These are phyloP conservation scores for Ganoderma meredithae DNA, from an alignment of 1,284 basidiomycete species.

Conservation along the genomic window DNA sequence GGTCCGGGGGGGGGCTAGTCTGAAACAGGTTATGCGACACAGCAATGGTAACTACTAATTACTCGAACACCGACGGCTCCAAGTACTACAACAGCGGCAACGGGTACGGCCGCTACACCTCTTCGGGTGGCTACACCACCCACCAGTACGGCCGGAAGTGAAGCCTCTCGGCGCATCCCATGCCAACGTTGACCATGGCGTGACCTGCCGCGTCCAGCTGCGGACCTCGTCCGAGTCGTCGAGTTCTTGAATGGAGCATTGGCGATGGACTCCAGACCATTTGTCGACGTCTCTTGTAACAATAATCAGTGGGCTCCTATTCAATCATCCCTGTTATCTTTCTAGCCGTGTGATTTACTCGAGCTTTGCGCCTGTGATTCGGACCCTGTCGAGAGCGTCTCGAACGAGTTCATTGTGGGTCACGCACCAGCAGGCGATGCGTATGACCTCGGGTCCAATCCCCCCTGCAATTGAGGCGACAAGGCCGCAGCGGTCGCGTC, in stretches of 20 bases:
- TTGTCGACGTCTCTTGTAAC: neutral
- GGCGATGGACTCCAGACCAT: neutral
- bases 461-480: neutral
- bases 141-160: neutral
- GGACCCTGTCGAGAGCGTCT: neutral
- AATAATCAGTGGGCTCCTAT: neutral
- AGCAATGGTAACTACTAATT: constrained; percentile 21
- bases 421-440: neutral
- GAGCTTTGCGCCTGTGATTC: neutral
- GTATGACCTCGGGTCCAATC: neutral
- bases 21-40: neutral
- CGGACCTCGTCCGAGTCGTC: neutral
- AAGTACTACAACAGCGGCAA: constrained; percentile 16
- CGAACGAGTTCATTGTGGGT: neutral
- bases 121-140: constrained; percentile 2
- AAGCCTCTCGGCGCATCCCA: neutral
- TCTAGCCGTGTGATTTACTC: neutral
- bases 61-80: constrained; percentile 15
- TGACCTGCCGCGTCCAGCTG: neutral
- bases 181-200: neutral
- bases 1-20: neutral
- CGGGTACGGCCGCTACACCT: constrained; percentile 14
- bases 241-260: neutral
- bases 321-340: neutral
- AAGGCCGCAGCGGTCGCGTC: neutral